Evolutionary conservation across 2,329 filamentous ascomycete species (phyloP), one percentile per base, ranked within the genome.

Genomic region (Myriosclerotinia curreyana): DNA sequence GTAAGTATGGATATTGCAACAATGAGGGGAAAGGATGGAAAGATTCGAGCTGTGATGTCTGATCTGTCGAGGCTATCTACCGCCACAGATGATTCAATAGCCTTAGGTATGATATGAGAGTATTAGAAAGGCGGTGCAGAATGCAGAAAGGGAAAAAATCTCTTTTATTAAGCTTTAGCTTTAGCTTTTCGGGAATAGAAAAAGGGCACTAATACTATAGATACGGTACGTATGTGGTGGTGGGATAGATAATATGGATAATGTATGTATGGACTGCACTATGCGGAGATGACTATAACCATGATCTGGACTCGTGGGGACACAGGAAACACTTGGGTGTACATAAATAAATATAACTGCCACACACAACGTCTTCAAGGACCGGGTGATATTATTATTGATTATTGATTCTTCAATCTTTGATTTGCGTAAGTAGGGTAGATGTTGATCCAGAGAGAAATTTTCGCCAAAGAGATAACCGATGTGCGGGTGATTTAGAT

Each of bases 241-340:
- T 34, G 17, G 42, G 15, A 22, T 36, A 42, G 6, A 36, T 25
- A 28, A 50, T 51, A 50, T 51, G 6, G 36, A 52, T 60, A 25
- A 40, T 51, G 36, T 22, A 11, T 31, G 40, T 34, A 61, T 42
- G 36, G 36, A 40, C 36, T 48, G 55, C 55, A 48, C 22, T 55
- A 54, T 62, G 50, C 60, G 60, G 60, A 62, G 60, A 54, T 55
- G 60, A 55, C 28, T 40, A 58, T 22, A 14, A 56, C 54, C 31
- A 61, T 34, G 48, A 46, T 40, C 25, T 40, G 40, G 60, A 56
- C 40, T 55, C 60, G 60, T 62, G 60, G 60, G 40, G 42, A 58
- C 55, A 58, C 28, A 31, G 28, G 28, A 58, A 48, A 58, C 55
- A 58, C 42, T 48, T 58, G 42, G 55, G 15, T 58, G 55, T 58